phyloP scores from a whole-genome alignment of 1,284 basidiomycete species.

The Ustilago bromivora region DNA sequence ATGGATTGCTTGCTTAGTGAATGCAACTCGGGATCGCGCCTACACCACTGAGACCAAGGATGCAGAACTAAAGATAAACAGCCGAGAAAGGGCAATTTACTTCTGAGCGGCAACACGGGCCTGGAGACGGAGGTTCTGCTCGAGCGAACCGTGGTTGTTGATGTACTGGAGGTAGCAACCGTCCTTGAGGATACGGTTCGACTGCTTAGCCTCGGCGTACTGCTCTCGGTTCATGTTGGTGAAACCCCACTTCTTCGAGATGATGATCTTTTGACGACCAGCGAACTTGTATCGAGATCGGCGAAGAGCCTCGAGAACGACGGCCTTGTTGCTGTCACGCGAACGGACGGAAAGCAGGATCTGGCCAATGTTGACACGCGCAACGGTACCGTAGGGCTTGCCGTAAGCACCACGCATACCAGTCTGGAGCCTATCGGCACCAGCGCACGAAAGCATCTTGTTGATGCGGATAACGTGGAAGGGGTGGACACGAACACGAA shows the following conservation, averaged over 20 bases:
- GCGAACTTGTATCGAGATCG: slow-evolving; percentile 97
- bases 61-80: not conserved
- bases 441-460: slow-evolving; percentile 99
- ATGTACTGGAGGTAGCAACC: slow-evolving; percentile 69
- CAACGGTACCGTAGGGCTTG: slow-evolving; percentile 95
- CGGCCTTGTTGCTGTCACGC: slow-evolving; percentile 87
- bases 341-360: slow-evolving; percentile 94
- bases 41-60: slow-evolving; percentile 28
- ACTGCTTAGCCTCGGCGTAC: slow-evolving; percentile 87
- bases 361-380: slow-evolving; percentile 96
- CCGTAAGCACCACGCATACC: slow-evolving; percentile 99
- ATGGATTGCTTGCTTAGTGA: slow-evolving; percentile 2
- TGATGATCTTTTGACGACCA: slow-evolving; percentile 97
- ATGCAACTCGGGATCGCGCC: slow-evolving; percentile 5
- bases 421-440: slow-evolving; percentile 94
- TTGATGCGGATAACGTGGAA: slow-evolving; percentile 99
- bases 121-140: slow-evolving; percentile 67
- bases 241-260: slow-evolving; percentile 81
- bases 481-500: slow-evolving; percentile 96
- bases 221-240: slow-evolving; percentile 93
- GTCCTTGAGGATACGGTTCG: slow-evolving; percentile 71
- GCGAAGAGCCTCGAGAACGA: slow-evolving; percentile 91
- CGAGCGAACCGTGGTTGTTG: slow-evolving; percentile 67
- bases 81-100: slow-evolving; percentile 41
- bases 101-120: slow-evolving; percentile 67